A percentile compares a stretch with the other conserved stretches of the same genome.
These are phyloP conservation scores for Talaromyces sp. DNA, from an alignment of 2,329 filamentous ascomycete species.

Conservation along the genomic window DNA sequence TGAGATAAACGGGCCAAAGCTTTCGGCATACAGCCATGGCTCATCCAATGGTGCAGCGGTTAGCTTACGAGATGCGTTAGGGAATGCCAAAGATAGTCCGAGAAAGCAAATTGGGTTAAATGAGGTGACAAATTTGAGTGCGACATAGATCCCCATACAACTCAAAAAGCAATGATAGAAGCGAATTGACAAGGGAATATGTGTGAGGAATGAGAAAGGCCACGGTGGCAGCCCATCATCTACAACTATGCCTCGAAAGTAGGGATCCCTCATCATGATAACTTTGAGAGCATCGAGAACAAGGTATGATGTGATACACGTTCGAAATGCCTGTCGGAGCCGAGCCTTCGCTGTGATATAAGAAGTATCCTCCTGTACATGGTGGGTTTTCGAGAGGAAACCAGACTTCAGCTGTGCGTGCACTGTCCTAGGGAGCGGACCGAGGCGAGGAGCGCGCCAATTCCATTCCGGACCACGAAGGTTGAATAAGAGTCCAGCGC, in stretches of 20 bases:
- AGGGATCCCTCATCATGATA: conserved; percentile 73
- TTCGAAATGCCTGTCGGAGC: conserved; percentile 49
- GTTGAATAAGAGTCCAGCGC: conserved; percentile 58
- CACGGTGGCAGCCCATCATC: conserved; percentile 45
- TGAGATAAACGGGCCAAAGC: conserved; percentile 54
- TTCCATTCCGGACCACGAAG: conserved; percentile 65
- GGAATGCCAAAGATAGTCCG: conserved; percentile 53
- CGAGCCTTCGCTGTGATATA: conserved; percentile 50
- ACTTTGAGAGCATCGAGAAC: conserved; percentile 71
- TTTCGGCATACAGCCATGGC: conserved; percentile 64
- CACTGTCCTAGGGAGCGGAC: conserved; percentile 34
- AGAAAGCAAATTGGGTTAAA: conserved; percentile 64
- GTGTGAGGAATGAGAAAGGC: conserved; percentile 48
- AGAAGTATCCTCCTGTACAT: conserved; percentile 28
- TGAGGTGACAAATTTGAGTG: conserved; percentile 64
- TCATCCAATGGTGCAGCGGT: conserved; percentile 63
- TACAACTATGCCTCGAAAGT: conserved; percentile 66
- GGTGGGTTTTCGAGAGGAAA: conserved; percentile 16
- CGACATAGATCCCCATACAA: conserved; percentile 59
- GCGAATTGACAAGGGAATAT: conserved; percentile 53
- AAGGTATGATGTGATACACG: conserved; percentile 63
- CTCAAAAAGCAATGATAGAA: conserved; percentile 61
- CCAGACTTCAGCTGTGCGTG: conserved; percentile 25
- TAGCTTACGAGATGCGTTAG: conserved; percentile 58
- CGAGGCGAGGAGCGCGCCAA: conserved; percentile 56